Base-by-base conservation (phyloP, 352 stramenopile species). In the Globisporangium paddicum region DNA sequence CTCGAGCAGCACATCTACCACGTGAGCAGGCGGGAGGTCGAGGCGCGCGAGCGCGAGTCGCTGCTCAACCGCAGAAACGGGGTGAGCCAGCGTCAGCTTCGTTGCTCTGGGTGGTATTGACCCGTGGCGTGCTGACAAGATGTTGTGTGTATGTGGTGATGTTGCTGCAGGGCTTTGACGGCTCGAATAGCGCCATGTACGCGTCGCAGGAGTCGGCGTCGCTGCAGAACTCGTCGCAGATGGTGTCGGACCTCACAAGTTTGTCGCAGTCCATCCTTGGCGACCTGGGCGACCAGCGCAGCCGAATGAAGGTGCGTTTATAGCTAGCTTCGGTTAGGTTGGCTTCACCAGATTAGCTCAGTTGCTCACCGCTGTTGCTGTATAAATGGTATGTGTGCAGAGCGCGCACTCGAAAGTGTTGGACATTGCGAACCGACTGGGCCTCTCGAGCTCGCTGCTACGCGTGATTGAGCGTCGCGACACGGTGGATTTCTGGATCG, bases 401-500 rank as follows among this genome's bases (percentile, higher is more conserved):
- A 77, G 78, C 57, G 83, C 86, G 34, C 79, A 83, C 18, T 90
- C 81, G 1, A 93, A 92, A 67, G 47, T 90, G 44, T 59, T 93
- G 25, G 86, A 93, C 52, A 88, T 95, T 46, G 81, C 85, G n/a
- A 93, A 91, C 67, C 69, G 79, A 53, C 71, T 96, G 32, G 86
- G 86, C 2, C 69, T 96, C 21, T 93, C 84, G 4, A 92, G 81
- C 40, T 93, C 82, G 44, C 61, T 96, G 35, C 62, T 96, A 60
- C 82, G 84, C 10, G 75, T 93, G 30, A 93, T 96, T 41, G 86
- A 94, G 59, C 66, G 83, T 26, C 76, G 86, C 55, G 86, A 95
- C 55, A 87, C 79, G 2, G 78, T 90, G 28, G 86, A 93, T 56
- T 89, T 87, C 41, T 93, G 82, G 86, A 92, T 95, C 54, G 86